phyloP scores from a whole-genome alignment of 139 green algal genomes.

The Pleodorina starrii region DNA sequence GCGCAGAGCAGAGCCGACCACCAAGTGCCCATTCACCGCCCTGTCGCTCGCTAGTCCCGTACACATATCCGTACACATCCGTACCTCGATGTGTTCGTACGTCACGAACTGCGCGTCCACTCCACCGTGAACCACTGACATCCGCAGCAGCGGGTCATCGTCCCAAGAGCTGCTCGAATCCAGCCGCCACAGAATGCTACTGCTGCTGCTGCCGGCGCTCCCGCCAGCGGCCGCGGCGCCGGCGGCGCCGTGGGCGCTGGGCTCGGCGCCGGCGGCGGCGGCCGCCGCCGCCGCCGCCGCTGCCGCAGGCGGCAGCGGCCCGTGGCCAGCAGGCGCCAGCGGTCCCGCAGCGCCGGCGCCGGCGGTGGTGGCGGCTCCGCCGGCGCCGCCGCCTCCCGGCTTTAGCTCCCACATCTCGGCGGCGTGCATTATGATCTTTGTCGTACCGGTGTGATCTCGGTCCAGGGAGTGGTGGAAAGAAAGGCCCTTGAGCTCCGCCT shows the following conservation, averaged over 20 bases:
- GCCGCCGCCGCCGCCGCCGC: not conserved
- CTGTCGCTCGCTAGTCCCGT: too few species aligned
- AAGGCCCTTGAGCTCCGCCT: conserved; percentile 48
- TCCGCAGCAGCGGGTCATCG: conserved; percentile 66
- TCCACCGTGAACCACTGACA: conserved; percentile 58
- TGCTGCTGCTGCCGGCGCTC: not conserved
- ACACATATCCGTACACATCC: not conserved
- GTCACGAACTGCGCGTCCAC: conserved; percentile 60
- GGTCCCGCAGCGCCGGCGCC: too few species aligned
- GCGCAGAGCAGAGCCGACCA: too few species aligned
- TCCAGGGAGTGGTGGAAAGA: conserved; percentile 53
- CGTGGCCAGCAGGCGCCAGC: not conserved
- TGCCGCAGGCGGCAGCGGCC: not conserved
- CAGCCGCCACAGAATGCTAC: conserved; percentile 12
- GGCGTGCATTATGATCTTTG: conserved; percentile 55
- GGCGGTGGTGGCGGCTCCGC: too few species aligned
- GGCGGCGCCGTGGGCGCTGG: not conserved
- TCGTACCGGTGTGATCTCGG: conserved; percentile 60
- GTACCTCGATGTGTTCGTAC: conserved; percentile 76
- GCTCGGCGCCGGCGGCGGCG: not conserved
- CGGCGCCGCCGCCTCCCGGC: conserved; percentile 54
- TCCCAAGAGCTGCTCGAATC: conserved; percentile 17
- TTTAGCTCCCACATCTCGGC: conserved; percentile 45
- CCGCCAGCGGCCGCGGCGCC: conserved; percentile 15
- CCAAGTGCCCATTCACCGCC: too few species aligned